phyloP scores from a whole-genome alignment of 78 protist species.

The Dictyostelium purpureum region DNA sequence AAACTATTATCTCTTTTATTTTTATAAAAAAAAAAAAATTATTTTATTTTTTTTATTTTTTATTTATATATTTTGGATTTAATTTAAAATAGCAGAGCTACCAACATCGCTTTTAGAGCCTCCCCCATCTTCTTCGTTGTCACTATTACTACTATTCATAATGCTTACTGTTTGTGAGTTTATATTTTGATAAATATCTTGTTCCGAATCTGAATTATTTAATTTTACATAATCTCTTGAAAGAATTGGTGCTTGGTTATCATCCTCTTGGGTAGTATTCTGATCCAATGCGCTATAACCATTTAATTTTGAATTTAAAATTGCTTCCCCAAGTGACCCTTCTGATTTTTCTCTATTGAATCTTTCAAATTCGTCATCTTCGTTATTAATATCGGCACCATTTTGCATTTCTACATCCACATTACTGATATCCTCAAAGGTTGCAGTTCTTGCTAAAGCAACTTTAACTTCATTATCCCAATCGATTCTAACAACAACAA shows the following conservation, averaged over 20 bases:
- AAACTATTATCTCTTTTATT: background rate
- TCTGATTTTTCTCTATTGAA: constrained; percentile 2
- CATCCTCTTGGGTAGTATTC: background rate
- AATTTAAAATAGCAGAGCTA: background rate
- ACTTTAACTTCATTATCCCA: constrained; percentile 39
- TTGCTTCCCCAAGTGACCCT: background rate
- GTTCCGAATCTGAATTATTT: background rate
- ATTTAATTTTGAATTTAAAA: background rate
- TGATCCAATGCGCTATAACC: too few species aligned
- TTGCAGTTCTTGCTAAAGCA: constrained; percentile 25
- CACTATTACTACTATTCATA: background rate
- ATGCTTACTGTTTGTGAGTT: background rate
- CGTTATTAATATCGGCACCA: background rate
- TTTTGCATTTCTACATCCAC: background rate
- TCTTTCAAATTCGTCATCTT: background rate
- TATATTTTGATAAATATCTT: background rate
- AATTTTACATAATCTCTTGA: background rate
- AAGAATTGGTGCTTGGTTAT: background rate
- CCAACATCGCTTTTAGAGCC: background rate
- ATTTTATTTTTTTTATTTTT: background rate
- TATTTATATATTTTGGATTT: background rate
- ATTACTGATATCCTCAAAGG: background rate
- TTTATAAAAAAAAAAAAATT: background rate
- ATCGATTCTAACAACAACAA: constrained; percentile 5
- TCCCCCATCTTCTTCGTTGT: background rate